Evolutionary conservation across 495 filamentous ascomycete genomes (phyloP).

Genomic region (Trichoderma erinaceum): DNA sequence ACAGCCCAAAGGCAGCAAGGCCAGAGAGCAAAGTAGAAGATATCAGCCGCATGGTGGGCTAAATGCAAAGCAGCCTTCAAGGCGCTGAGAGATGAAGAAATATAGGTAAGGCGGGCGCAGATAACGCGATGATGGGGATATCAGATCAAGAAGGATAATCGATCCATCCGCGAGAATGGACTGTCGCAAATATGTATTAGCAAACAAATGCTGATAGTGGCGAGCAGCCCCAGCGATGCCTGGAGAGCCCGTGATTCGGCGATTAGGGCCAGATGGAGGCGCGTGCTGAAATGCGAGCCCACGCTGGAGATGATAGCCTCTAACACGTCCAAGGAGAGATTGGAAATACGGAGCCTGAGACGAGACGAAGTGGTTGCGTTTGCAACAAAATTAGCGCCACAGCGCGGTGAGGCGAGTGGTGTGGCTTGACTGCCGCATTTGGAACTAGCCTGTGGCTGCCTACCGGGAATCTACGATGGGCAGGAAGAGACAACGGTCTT

Average conservation of each 20-base stretch:
- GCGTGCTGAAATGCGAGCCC: not conserved
- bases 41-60: conserved; percentile 25
- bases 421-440: not conserved
- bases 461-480: not conserved
- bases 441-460: not conserved
- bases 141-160: not conserved
- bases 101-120: not conserved
- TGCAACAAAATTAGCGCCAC: conserved; percentile 9
- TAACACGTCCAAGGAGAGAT: not conserved
- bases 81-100: not conserved
- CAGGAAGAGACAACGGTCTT: not conserved
- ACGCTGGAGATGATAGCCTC: not conserved
- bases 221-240: conserved; percentile 8
- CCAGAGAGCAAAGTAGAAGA: conserved; percentile 35
- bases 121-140: not conserved
- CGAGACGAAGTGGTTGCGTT: conserved; percentile 12
- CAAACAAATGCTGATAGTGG: not conserved
- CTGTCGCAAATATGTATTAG: not conserved
- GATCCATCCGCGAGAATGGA: conserved; percentile 1
- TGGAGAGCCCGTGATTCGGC: not conserved
- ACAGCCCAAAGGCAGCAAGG: conserved; percentile 29
- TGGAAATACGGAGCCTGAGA: conserved; percentile 8
- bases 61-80: not conserved
- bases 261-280: not conserved
- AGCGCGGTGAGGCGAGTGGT: not conserved